A percentile compares a stretch with the other conserved stretches of the same genome.
Evolutionary conservation across 306 rosid genomes (phyloP).

Genomic region (Pyrus communis): DNA sequence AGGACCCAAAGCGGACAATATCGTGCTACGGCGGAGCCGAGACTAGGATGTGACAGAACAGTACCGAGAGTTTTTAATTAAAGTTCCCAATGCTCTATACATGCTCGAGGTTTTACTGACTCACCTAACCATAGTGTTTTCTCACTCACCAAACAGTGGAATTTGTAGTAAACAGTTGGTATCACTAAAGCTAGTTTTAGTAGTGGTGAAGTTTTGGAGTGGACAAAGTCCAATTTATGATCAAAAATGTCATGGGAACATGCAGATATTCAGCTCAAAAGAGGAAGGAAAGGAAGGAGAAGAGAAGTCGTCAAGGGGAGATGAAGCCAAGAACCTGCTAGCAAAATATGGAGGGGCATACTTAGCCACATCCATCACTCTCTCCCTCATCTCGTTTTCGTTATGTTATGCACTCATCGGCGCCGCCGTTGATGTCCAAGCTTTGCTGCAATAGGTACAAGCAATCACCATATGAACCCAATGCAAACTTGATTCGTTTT

Average conservation of each 20-base stretch:
- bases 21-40: too few species aligned
- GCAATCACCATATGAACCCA: background rate
- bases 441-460: slow-evolving; percentile 69
- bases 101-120: too few species aligned
- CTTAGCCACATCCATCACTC: slow-evolving; percentile 76
- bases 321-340: slow-evolving; percentile 78
- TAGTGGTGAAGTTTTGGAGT: background rate
- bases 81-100: too few species aligned
- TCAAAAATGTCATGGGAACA: background rate
- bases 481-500: background rate
- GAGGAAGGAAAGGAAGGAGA: slow-evolving; percentile 41
- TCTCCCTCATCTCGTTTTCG: slow-evolving; percentile 70
- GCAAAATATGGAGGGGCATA: slow-evolving; percentile 95
- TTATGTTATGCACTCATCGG: slow-evolving; percentile 64
- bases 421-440: slow-evolving; percentile 70
- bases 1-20: too few species aligned
- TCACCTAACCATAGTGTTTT: too few species aligned
- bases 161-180: too few species aligned
- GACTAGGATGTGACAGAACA: too few species aligned
- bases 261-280: slow-evolving; percentile 83
- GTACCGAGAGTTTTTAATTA: too few species aligned
- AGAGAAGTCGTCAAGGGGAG: slow-evolving; percentile 66
- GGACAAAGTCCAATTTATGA: background rate
- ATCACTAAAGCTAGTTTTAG: background rate
- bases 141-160: too few species aligned